Base-by-base conservation (phyloP, 179 eudicot species). In the Silene coronaria region DNA sequence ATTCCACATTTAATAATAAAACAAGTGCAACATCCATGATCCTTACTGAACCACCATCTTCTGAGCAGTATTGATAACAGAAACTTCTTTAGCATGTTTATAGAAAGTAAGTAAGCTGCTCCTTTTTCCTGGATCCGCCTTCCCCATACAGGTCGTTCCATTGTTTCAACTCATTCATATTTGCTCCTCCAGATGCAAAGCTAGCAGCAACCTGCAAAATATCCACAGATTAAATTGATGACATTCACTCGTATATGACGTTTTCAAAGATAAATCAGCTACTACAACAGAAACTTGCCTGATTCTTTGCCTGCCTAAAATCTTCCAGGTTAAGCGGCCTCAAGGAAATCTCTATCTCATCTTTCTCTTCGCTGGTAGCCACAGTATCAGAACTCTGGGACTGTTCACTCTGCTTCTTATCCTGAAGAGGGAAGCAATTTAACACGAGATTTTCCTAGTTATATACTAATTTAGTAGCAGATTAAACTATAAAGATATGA, bases 131-230 rank as follows among this genome's bases (percentile, higher is more conserved):
- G 24, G 97, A 87, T 26, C 97, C 92, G 19, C 93, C 96, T 87
- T 90, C 96, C 23, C 96, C 96, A 27, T 91, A 92, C 38, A 89
- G 84, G 3, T 87, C 96, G 71, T 90, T 92, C 97, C 97, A 92
- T 75, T 88, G 93, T 80, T 90, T 88, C 75, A 90, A 77, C 77
- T 92, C 97, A n/a, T 75, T 72, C 97, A 92, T 90, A 58, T 86
- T 77, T 36, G 88, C 76, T 75, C 97, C 97, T 38, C 84, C 96
- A 2, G 91, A 77, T 17, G 97, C 86, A 82, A 89, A 90, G 80
- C 96, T 92, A 38, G 97, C 90, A 73, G 96, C 90, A 78, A 92
- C 96, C 97, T 92, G 83, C 75, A 81, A 38, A 42, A 62, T 26
- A 24, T 32, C 6, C 70, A 16, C 1, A 60, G 26, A 51, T 51